phyloP scores from a whole-genome alignment of 2,329 filamentous ascomycete genomes.

The Fusarium sp. region DNA sequence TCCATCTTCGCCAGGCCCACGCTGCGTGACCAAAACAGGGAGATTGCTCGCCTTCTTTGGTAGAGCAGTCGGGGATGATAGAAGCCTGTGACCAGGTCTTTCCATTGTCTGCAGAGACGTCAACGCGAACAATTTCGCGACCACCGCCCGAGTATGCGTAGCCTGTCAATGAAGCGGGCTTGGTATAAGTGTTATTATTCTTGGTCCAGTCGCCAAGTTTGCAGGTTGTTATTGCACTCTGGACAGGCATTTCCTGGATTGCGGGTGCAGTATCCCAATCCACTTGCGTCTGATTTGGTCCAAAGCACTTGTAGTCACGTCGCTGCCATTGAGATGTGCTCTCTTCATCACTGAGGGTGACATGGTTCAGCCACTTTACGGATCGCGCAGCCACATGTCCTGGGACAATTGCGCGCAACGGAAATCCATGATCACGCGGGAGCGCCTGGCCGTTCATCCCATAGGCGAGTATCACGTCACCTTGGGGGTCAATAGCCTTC shows the following conservation, averaged over 20 bases:
- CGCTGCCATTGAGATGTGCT: conserved; percentile 74
- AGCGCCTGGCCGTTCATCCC: conserved; percentile 74
- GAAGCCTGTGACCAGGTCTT: conserved; percentile 73
- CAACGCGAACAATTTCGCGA: conserved; percentile 73
- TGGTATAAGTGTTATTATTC: conserved; percentile 1
- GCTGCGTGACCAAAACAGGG: conserved; percentile 58
- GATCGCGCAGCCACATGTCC: conserved; percentile 75
- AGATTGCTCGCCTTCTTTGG: conserved; percentile 43
- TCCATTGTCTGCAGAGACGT: conserved; percentile 73
- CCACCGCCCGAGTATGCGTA: conserved; percentile 78
- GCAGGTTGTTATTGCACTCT: conserved; percentile 71
- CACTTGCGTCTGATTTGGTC: conserved; percentile 69
- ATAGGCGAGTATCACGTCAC: conserved; percentile 75
- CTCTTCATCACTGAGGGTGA: conserved; percentile 74
- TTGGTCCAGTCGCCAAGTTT: conserved; percentile 55
- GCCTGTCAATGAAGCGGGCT: conserved; percentile 62
- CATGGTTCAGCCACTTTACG: conserved; percentile 76
- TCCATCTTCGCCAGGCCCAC: conserved; percentile 76
- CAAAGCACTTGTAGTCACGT: conserved; percentile 76
- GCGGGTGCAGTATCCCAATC: conserved; percentile 72
- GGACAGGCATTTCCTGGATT: conserved; percentile 77
- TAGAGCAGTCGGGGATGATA: conserved; percentile 63
- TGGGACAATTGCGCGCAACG: conserved; percentile 71
- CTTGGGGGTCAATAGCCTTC: conserved; percentile 68
- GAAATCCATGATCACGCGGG: conserved; percentile 74